Percentiles rank a stretch among this genome's conserved stretches.
Conservation (phyloP, 2,329 filamentous ascomycete species). For the Juglanconis oblonga region DNA sequence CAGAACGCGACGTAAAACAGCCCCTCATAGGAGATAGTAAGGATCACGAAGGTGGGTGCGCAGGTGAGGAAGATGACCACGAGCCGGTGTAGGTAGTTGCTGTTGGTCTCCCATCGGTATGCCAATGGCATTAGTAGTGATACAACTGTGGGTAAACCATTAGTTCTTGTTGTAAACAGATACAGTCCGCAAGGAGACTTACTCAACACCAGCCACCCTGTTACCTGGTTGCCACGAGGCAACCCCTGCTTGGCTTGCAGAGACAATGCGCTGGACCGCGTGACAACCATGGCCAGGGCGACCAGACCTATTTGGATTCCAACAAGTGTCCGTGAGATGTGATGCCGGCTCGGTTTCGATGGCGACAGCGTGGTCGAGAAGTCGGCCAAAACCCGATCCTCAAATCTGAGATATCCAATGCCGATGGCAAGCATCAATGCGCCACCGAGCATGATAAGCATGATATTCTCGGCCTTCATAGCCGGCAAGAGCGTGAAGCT, state of each 20-base stretch:
- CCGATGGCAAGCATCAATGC: conserved; percentile 74
- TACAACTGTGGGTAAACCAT: conserved; percentile 44
- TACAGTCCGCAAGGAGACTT: conserved; percentile 29
- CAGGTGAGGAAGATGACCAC: conserved; percentile 89
- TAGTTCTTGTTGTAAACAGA: conserved; percentile 16
- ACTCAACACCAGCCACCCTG: conserved; percentile 80
- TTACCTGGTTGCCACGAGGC: conserved; percentile 80
- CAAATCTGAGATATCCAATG: conserved; percentile 74
- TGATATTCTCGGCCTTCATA: conserved; percentile 76
- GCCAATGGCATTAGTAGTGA: conserved; percentile 78
- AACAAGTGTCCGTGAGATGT: conserved; percentile 56
- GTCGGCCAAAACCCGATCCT: conserved; percentile 57
- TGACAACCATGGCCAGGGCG: conserved; percentile 78
- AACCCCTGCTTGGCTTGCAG: conserved; percentile 82
- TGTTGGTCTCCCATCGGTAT: conserved; percentile 78
- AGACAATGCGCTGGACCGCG: conserved; percentile 78
- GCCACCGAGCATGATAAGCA: conserved; percentile 72
- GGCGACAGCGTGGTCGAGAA: conserved; percentile 31
- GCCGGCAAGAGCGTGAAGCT: conserved; percentile 85
- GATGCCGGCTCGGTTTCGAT: conserved; percentile 31
- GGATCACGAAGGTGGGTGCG: conserved; percentile 88
- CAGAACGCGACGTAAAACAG: conserved; percentile 93
- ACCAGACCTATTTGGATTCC: conserved; percentile 77
- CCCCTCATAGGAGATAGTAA: conserved; percentile 96
- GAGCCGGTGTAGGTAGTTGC: conserved; percentile 85